Conservation (phyloP, 2,329 filamentous ascomycete species). For the Elsinoe batatas region DNA sequence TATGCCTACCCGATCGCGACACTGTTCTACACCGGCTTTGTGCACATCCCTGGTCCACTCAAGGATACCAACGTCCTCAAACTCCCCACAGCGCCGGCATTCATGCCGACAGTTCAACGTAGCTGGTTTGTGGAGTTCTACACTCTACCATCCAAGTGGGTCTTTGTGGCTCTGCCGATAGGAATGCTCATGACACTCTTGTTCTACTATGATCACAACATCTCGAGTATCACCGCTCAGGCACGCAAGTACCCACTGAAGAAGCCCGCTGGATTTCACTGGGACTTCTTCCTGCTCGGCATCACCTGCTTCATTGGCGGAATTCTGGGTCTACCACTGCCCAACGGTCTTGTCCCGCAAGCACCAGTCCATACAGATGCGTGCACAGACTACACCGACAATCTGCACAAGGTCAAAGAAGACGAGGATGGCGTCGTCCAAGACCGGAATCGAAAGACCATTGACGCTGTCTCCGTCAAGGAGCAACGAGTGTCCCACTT, state of each 20-base stretch:
- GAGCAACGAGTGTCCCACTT: conserved; percentile 50
- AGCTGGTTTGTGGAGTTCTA: conserved; percentile 45
- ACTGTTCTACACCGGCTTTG: conserved; percentile 46
- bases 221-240: conserved; percentile 48
- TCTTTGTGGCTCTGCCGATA: conserved; percentile 45
- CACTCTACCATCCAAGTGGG: conserved; percentile 42
- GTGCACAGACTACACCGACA: conserved; percentile 33
- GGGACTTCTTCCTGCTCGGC: conserved; percentile 51
- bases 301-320: conserved; percentile 46
- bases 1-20: conserved; percentile 46
- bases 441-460: conserved; percentile 36
- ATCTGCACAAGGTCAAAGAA: conserved; percentile 35
- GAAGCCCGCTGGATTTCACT: conserved; percentile 52
- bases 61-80: conserved; percentile 32
- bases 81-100: conserved; percentile 36
- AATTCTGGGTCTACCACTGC: conserved; percentile 47
- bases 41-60: conserved; percentile 41
- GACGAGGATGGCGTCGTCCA: conserved; percentile 32
- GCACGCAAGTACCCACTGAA: conserved; percentile 46
- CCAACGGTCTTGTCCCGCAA: conserved; percentile 51
- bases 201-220: conserved; percentile 49
- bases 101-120: conserved; percentile 38
- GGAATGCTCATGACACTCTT: conserved; percentile 44
- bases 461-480: conserved; percentile 40
- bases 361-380: conserved; percentile 51